These are phyloP conservation scores for Umbelopsis sp. DNA, from an alignment of 371 early-diverging fungal genomes.

Conservation along the genomic window DNA sequence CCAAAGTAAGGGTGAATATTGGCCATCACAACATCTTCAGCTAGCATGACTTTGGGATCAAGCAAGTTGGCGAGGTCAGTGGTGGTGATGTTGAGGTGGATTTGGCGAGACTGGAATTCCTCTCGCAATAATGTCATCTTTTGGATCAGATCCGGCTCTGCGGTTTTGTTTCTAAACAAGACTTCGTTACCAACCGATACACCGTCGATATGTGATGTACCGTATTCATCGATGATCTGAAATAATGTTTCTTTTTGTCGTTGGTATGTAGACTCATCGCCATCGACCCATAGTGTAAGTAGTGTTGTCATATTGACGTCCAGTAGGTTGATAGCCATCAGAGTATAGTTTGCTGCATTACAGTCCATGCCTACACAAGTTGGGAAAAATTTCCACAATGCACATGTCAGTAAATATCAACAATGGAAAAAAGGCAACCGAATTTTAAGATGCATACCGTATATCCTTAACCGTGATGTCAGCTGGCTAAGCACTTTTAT, in stretches of 20 bases:
- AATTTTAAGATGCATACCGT: not conserved
- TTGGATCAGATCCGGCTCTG: not conserved
- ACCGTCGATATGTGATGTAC: constrained; percentile 34
- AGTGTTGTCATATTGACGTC: constrained; percentile 39
- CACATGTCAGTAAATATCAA: not conserved
- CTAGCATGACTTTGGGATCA: constrained; percentile 21
- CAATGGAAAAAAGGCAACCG: not conserved
- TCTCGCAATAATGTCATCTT: constrained; percentile 2
- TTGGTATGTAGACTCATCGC: constrained; percentile 33
- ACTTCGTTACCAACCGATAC: constrained; percentile 47
- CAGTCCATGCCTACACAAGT: constrained; percentile 41
- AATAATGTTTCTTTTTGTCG: constrained; percentile 33
- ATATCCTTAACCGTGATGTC: constrained; percentile 21
- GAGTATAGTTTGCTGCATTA: constrained; percentile 31
- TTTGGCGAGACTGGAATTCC: not conserved
- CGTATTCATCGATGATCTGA: constrained; percentile 33
- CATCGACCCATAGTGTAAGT: constrained; percentile 46
- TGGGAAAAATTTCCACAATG: too few relatives aligned
- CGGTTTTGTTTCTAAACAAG: not conserved
- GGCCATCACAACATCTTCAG: constrained; percentile 35
- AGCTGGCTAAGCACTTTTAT: constrained; percentile 42
- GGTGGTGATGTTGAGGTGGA: constrained; percentile 37
- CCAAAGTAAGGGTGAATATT: constrained; percentile 50
- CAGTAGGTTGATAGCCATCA: constrained; percentile 39
- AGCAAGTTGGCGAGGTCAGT: constrained; percentile 40